These are phyloP conservation scores for Yamadazyma akitaensis DNA, from an alignment of 805 yeast species.

Conservation along the genomic window DNA sequence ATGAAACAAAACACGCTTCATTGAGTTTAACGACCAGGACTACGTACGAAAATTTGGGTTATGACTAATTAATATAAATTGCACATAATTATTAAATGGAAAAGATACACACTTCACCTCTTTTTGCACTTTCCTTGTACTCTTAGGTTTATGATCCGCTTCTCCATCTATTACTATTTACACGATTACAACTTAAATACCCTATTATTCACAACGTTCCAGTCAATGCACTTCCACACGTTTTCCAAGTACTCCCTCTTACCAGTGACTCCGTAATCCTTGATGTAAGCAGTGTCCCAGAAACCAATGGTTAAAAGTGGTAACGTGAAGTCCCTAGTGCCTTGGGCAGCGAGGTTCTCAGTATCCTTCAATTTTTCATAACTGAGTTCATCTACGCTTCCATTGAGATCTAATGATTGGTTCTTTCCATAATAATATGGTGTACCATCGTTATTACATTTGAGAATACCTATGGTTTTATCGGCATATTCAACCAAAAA, in stretches of 20 bases:
- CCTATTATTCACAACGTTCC: constrained; percentile 68
- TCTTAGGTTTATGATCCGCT: not conserved
- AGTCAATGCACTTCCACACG: constrained; percentile 76
- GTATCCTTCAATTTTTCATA: constrained; percentile 44
- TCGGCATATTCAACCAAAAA: constrained; percentile 65
- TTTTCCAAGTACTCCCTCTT: constrained; percentile 68
- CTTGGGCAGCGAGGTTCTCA: constrained; percentile 37
- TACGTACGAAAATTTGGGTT: too few relatives aligned
- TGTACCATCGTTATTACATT: constrained; percentile 71
- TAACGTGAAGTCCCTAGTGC: constrained; percentile 57
- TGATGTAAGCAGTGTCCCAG: constrained; percentile 87
- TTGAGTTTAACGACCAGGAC: too few relatives aligned
- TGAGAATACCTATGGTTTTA: constrained; percentile 52
- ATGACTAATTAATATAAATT: too few relatives aligned
- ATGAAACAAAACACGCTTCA: not conserved
- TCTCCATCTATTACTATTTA: constrained; percentile 3
- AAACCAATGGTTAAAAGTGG: constrained; percentile 76
- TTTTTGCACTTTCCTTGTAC: too few relatives aligned
- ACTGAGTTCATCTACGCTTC: constrained; percentile 58
- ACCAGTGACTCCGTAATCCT: constrained; percentile 80
- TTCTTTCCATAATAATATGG: constrained; percentile 68
- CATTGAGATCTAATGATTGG: constrained; percentile 74
- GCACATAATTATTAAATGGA: too few relatives aligned
- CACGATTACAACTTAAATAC: constrained; percentile 33
- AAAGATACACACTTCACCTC: too few relatives aligned